phyloP scores from a whole-genome alignment of 495 filamentous ascomycete genomes.

The Pyrenula massariospora region DNA sequence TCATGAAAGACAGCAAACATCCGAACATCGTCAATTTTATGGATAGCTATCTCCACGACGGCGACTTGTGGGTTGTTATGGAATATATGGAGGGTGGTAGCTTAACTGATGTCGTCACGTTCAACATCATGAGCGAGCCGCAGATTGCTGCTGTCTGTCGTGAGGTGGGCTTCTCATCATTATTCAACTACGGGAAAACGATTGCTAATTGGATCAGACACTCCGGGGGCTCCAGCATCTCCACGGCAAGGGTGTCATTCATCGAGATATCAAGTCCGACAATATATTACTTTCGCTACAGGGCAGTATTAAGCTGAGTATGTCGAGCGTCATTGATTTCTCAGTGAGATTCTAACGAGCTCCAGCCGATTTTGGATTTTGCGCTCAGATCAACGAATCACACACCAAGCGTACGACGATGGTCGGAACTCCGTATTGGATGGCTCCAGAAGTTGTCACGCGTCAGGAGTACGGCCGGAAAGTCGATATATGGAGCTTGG shows the following conservation, averaged over 20 bases:
- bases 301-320: conserved; percentile 95
- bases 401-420: conserved; percentile 97
- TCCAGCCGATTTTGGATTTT: conserved; percentile 95
- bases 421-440: conserved; percentile 99
- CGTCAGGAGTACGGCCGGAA: conserved; percentile 97
- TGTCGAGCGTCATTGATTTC: conserved; percentile 15
- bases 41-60: conserved; percentile 79
- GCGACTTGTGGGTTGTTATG: conserved; percentile 98
- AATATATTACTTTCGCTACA: conserved; percentile 93
- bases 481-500: conserved; percentile 96
- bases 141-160: conserved; percentile 93
- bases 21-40: conserved; percentile 99
- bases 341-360: conserved; percentile 17
- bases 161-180: conserved; percentile 45
- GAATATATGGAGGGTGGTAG: conserved; percentile 99
- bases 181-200: neutral
- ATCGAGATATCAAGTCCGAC: conserved; percentile 97
- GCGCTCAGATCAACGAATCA: conserved; percentile 94
- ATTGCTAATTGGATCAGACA: conserved; percentile 35
- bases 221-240: conserved; percentile 86
- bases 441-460: conserved; percentile 97
- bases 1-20: conserved; percentile 98
- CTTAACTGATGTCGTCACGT: conserved; percentile 95
- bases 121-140: conserved; percentile 95
- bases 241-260: conserved; percentile 95